Evolutionary conservation across 2,329 filamentous ascomycete genomes (phyloP).

Genomic region (Rosellinia necatrix): DNA sequence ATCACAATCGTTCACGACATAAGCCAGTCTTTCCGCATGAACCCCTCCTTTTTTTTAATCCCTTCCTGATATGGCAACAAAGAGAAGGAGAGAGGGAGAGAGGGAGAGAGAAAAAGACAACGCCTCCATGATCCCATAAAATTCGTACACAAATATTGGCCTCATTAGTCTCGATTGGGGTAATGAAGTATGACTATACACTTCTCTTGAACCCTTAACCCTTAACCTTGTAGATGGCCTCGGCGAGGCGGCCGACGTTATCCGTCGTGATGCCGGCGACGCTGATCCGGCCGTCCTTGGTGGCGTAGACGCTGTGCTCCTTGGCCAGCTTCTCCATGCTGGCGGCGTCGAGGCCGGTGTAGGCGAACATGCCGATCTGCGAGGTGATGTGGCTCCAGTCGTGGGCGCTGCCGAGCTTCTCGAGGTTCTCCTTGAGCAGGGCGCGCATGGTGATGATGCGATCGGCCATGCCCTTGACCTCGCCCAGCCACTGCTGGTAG

Average conservation of each 20-base stretch:
- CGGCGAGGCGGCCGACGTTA: conserved; percentile 79
- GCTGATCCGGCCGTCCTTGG: conserved; percentile 87
- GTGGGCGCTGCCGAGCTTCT: conserved; percentile 92
- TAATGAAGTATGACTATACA: neutral
- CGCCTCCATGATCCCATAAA: conserved; percentile 8
- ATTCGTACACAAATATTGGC: conserved; percentile 18
- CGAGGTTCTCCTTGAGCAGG: conserved; percentile 90
- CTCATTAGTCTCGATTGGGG: neutral
- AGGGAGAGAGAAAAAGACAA: conserved; percentile 7
- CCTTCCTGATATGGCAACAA: neutral
- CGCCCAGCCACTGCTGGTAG: conserved; percentile 91
- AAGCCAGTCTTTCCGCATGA: neutral
- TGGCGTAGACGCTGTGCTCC: conserved; percentile 97
- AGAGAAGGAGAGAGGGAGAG: neutral
- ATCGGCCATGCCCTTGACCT: conserved; percentile 99
- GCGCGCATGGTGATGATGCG: conserved; percentile 98
- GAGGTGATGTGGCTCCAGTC: conserved; percentile 99
- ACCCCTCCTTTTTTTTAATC: conserved; percentile 5
- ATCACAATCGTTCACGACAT: neutral
- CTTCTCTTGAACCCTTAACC: conserved; percentile 63
- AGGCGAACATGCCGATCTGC: conserved; percentile 99
- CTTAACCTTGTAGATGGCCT: conserved; percentile 84
- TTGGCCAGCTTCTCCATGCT: conserved; percentile 92
- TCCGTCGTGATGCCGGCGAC: conserved; percentile 81
- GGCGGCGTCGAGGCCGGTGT: conserved; percentile 87